Conservation (phyloP, 73 alveolate genomes). For the Paramecium primaurelia region DNA sequence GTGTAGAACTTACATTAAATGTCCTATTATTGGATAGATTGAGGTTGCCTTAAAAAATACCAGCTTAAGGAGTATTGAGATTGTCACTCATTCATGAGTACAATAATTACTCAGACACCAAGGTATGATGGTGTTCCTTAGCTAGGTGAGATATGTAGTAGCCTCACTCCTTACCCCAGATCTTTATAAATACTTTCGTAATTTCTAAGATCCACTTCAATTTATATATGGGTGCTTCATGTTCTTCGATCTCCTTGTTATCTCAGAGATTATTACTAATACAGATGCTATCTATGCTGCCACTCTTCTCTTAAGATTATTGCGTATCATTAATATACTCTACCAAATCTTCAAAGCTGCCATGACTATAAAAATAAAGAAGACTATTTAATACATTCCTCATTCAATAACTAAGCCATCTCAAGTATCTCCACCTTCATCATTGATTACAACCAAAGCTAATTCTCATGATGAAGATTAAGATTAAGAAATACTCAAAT, state of each 20-base stretch:
- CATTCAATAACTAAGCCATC: background rate
- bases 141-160: background rate
- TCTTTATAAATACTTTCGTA: background rate
- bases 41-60: background rate
- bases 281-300: background rate
- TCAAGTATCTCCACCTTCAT: background rate
- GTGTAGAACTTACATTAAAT: background rate
- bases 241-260: background rate
- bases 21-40: background rate
- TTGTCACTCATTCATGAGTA: background rate
- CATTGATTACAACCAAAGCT: background rate
- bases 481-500: background rate
- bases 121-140: background rate
- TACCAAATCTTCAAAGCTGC: background rate
- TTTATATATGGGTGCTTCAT: constrained; percentile 1
- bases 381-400: background rate
- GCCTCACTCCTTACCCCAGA: constrained; percentile 22
- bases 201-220: background rate
- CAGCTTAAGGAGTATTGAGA: background rate
- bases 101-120: constrained; percentile 6
- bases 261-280: background rate
- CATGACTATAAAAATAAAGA: background rate
- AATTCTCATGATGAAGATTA: background rate
- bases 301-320: background rate
- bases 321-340: background rate